phyloP scores from a whole-genome alignment of 2,329 filamentous ascomycete species.

The Venturia oleaginea region DNA sequence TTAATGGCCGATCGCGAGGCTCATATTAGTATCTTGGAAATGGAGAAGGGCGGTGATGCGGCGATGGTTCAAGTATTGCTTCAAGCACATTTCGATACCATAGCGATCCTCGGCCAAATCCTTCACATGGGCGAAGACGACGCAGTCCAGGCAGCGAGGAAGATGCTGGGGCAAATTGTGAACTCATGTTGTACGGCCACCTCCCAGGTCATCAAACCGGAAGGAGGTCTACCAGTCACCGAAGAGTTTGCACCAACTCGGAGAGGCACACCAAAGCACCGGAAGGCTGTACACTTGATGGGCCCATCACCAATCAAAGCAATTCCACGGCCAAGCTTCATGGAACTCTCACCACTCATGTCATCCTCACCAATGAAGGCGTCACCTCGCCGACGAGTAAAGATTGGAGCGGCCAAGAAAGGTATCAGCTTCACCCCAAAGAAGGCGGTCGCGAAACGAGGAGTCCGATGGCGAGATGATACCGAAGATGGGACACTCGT shows the following conservation, averaged over 20 bases:
- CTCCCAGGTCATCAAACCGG: conserved; percentile 82
- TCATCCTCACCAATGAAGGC: conserved; percentile 58
- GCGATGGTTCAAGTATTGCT: conserved; percentile 74
- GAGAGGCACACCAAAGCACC: conserved; percentile 67
- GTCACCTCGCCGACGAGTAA: conserved; percentile 69
- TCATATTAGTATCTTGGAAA: conserved; percentile 66
- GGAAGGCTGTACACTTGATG: conserved; percentile 41
- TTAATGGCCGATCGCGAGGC: conserved; percentile 73
- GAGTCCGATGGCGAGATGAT: conserved; percentile 88
- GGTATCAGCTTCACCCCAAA: conserved; percentile 64
- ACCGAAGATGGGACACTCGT: conserved; percentile 76
- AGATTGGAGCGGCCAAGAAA: conserved; percentile 54
- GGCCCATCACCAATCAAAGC: conserved; percentile 40
- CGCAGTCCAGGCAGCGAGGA: conserved; percentile 70
- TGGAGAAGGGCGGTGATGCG: conserved; percentile 73
- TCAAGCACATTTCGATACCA: conserved; percentile 83
- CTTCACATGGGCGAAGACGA: conserved; percentile 75
- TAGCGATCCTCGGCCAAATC: conserved; percentile 73
- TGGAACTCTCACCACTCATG: conserved; percentile 27
- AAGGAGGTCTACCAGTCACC: conserved; percentile 54
- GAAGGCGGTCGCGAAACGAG: conserved; percentile 56
- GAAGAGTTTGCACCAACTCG: conserved; percentile 63
- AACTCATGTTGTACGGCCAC: conserved; percentile 65
- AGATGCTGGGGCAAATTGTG: conserved; percentile 67
- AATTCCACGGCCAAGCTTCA: conserved; percentile 23